Percentiles rank a stretch among this genome's conserved stretches.
Evolutionary conservation across 805 yeast genomes (phyloP).

Genomic region (Tetrapisispora namnaoensis): DNA sequence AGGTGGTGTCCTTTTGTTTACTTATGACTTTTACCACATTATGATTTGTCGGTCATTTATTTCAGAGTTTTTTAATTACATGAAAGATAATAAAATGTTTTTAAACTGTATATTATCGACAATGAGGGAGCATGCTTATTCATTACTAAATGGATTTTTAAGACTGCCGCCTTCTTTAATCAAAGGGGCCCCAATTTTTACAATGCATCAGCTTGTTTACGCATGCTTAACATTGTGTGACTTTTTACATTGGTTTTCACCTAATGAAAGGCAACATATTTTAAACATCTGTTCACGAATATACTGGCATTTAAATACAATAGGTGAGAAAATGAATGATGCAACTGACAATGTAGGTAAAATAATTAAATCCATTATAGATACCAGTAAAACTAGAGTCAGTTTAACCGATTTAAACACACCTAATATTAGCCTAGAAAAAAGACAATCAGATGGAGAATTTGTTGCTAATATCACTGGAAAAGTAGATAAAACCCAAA

Average conservation of each 20-base stretch:
- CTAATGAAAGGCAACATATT: conserved; percentile 33
- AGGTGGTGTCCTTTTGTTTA: conserved; percentile 39
- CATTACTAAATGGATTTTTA: conserved; percentile 37
- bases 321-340: conserved; percentile 48
- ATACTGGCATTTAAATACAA: conserved; percentile 49
- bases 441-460: background rate
- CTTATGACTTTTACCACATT: conserved; percentile 40
- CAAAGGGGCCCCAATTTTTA: conserved; percentile 46
- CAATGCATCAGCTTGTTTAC: conserved; percentile 44
- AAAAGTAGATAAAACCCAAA: background rate
- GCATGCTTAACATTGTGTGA: conserved; percentile 46
- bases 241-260: conserved; percentile 32
- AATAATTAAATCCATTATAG: conserved; percentile 43
- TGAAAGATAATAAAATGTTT: conserved; percentile 17
- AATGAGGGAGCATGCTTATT: conserved; percentile 37
- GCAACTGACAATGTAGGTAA: conserved; percentile 52
- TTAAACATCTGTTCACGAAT: conserved; percentile 41
- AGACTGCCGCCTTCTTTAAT: conserved; percentile 37
- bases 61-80: conserved; percentile 22
- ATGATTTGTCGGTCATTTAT: conserved; percentile 32
- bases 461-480: background rate
- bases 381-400: conserved; percentile 30
- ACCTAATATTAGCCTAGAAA: background rate
- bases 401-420: conserved; percentile 9
- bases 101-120: conserved; percentile 30